Base-by-base conservation (phyloP, 192 early-diverging fungal species). In the Coemansia asiatica region DNA sequence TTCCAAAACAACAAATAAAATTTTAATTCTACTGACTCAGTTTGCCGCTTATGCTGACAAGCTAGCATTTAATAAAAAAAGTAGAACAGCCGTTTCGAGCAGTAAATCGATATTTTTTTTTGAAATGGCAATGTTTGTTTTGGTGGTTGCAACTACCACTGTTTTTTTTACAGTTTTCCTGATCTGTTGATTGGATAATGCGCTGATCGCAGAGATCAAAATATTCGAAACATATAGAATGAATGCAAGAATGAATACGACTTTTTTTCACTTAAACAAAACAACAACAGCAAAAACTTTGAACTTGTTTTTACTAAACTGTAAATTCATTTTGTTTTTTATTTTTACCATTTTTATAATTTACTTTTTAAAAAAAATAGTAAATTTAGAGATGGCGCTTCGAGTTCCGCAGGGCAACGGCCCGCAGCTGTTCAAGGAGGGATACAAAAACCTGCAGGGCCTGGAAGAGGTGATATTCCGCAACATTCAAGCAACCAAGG, bases 381-480 rank as follows among this genome's bases (percentile, higher is more conserved):
- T 10, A 13, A 35, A 21, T 23, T 38, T 38, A 38, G 35, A 58
- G 27, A 96, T 96, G 94, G 94, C 94, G 27, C 80, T 96, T 60
- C 92, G 92, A 63, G 87, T 96, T 67, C 94, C 94, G 28, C 89
- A 96, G 75, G 79, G 86, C 54, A 90, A 89, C 23, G 86, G 91
- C 38, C 84, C 89, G 27, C 89, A 91, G 85, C 85, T 95, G 61
- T 92, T 96, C 71, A 96, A 95, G 83, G 94, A 95, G 49, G 95
- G 95, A 50, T 95, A 95, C 87, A 94, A 96, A 94, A 89, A 92
- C 83, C 87, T 89, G 61, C 93, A 96, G 87, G 96, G 96, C 50
- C 83, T 96, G 35, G 96, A 98, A 58, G 96, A 98, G 71, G 95
- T 95, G 60, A 94, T 97, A 13, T 80, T 93, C 49, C 85, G 93